Percentiles rank a stretch among this genome's conserved stretches.
phyloP scores from a whole-genome alignment of 192 early-diverging fungal species.

The Obelidium mucronatum region DNA sequence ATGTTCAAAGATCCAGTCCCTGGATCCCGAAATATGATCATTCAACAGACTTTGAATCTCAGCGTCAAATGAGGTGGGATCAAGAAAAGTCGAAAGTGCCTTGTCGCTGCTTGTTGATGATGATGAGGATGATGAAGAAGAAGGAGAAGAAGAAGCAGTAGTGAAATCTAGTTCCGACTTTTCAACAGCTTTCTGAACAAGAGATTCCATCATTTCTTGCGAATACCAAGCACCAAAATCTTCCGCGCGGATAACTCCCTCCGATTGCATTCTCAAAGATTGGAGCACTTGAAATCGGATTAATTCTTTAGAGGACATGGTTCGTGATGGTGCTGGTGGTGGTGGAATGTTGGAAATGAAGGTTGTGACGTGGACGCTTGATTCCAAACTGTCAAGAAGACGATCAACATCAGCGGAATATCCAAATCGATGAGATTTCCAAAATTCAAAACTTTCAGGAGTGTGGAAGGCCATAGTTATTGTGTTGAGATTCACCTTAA shows the following conservation, averaged over 20 bases:
- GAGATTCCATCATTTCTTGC: background rate
- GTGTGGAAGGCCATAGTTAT: background rate
- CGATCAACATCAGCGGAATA: background rate
- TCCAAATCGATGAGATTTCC: background rate
- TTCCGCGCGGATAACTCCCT: background rate
- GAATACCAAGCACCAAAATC: slow-evolving; percentile 24
- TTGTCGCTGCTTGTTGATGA: background rate
- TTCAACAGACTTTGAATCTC: slow-evolving; percentile 15
- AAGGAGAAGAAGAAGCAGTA: too few species aligned
- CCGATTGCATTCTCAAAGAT: background rate
- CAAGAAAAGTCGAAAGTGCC: background rate
- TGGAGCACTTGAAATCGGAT: background rate
- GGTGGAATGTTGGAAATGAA: background rate
- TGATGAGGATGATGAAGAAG: too few species aligned
- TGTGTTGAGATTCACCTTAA: slow-evolving; percentile 14
- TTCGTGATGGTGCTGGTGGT: background rate
- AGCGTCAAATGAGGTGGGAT: background rate
- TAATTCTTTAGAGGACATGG: background rate
- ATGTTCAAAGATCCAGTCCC: background rate
- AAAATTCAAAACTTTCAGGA: slow-evolving; percentile 1
- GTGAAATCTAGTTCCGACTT: too few species aligned
- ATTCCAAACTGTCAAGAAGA: background rate
- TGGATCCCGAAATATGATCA: background rate
- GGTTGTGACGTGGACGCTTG: too few species aligned
- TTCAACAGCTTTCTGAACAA: background rate